These are phyloP conservation scores for Chaetomidium leptoderma DNA, from an alignment of 495 filamentous ascomycete genomes.

Conservation along the genomic window DNA sequence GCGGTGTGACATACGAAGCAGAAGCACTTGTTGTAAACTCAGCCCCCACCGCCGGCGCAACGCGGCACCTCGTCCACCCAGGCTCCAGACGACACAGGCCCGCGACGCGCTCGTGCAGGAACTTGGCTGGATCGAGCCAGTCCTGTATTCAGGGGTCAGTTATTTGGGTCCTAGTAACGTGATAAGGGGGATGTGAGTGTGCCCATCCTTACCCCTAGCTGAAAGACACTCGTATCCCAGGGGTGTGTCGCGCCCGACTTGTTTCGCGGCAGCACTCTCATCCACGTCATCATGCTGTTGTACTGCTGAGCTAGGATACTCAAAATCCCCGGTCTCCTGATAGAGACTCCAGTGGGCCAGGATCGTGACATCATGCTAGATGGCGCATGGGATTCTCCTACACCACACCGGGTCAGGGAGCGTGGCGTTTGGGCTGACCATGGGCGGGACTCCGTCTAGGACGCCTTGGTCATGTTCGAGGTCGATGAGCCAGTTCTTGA, in stretches of 20 bases:
- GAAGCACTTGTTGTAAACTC: not conserved
- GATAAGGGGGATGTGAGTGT: no score
- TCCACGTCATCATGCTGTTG: constrained; percentile 1
- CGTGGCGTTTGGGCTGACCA: not conserved
- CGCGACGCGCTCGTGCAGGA: not conserved
- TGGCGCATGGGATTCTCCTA: not conserved
- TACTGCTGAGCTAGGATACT: not conserved
- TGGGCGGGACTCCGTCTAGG: constrained; percentile 16
- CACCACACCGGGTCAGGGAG: not conserved
- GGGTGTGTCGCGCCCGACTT: not conserved
- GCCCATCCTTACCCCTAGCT: constrained; percentile 32
- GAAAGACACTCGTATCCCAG: constrained; percentile 19
- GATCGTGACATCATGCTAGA: not conserved
- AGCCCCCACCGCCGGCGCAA: not conserved
- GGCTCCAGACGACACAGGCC: not conserved
- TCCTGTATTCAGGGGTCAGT: constrained; percentile 20
- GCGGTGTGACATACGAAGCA: not conserved
- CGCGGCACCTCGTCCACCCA: not conserved
- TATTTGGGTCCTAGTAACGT: no score
- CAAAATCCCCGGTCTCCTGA: not conserved
- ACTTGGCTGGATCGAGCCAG: constrained; percentile 44
- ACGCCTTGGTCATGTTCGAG: constrained; percentile 30
- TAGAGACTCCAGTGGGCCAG: not conserved
- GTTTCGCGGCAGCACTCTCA: not conserved
- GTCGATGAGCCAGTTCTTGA: constrained; percentile 23